phyloP scores from a whole-genome alignment of 495 filamentous ascomycete genomes.

The Tuber magnatum region DNA sequence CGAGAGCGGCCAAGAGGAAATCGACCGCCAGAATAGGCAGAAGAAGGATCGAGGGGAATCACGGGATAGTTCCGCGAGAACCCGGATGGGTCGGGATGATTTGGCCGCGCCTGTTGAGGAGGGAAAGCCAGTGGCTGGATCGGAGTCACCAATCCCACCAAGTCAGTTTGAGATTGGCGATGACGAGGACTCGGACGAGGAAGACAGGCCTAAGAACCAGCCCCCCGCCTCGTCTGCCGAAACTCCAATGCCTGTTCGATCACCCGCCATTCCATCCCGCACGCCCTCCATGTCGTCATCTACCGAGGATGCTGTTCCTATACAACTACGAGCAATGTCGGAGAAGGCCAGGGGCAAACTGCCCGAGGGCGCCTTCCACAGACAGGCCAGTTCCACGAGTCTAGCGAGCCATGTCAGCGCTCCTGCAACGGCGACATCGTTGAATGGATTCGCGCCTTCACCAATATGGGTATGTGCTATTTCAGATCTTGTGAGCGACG shows the following conservation, averaged over 20 bases:
- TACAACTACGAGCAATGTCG: conserved; percentile 90
- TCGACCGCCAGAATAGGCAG: conserved; percentile 68
- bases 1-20: conserved; percentile 90
- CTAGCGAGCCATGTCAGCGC: conserved; percentile 53
- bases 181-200: conserved; percentile 74
- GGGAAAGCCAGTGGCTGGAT: conserved; percentile 26
- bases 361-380: conserved; percentile 87
- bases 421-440: conserved; percentile 47
- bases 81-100: conserved; percentile 12
- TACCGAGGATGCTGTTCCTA: conserved; percentile 73
- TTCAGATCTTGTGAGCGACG: not conserved
- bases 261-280: conserved; percentile 18
- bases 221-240: conserved; percentile 1
- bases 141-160: conserved; percentile 42
- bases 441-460: conserved; percentile 63
- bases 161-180: conserved; percentile 84
- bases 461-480: conserved; percentile 56
- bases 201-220: conserved; percentile 50
- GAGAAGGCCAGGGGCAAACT: conserved; percentile 96
- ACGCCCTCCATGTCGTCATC: conserved; percentile 62
- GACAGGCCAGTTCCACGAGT: conserved; percentile 86
- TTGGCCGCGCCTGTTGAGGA: conserved; percentile 8
- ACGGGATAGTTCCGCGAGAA: conserved; percentile 30
- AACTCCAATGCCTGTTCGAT: not conserved
- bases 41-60: conserved; percentile 58